A percentile compares a stretch with the other conserved stretches of the same genome.
Evolutionary conservation across 2,329 filamentous ascomycete species (phyloP).

Genomic region (Hymenoscyphus repandus): DNA sequence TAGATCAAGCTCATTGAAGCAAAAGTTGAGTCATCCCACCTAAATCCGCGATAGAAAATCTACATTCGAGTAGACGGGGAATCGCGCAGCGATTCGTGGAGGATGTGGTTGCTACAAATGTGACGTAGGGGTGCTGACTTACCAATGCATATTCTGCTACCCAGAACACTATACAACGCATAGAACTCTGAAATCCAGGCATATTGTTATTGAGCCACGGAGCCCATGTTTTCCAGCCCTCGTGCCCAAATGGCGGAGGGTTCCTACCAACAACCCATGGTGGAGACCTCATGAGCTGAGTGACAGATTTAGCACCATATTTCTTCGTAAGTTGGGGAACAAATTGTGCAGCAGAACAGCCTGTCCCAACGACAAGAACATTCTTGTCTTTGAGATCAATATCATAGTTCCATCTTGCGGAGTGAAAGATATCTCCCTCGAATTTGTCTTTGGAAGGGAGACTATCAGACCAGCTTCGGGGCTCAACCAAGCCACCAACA

Average conservation of each 20-base stretch:
- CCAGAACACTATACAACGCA: constrained; percentile 39
- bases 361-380: constrained; percentile 52
- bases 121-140: neutral
- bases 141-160: constrained; percentile 32
- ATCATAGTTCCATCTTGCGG: constrained; percentile 49
- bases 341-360: constrained; percentile 53
- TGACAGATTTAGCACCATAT: constrained; percentile 46
- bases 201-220: constrained; percentile 40
- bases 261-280: constrained; percentile 47
- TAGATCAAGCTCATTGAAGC: neutral
- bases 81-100: too few relatives aligned
- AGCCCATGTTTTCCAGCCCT: constrained; percentile 42
- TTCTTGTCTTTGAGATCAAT: constrained; percentile 49
- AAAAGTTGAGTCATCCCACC: too few relatives aligned
- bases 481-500: constrained; percentile 52
- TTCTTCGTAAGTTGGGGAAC: constrained; percentile 44
- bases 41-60: neutral
- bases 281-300: constrained; percentile 52
- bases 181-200: constrained; percentile 39
- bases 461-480: constrained; percentile 42
- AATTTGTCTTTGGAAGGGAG: constrained; percentile 49
- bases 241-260: constrained; percentile 33
- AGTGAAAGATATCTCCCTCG: constrained; percentile 51
- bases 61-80: too few relatives aligned
- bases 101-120: too few relatives aligned